Base-by-base conservation (phyloP, 495 filamentous ascomycete genomes). In the Talaromyces liani region DNA sequence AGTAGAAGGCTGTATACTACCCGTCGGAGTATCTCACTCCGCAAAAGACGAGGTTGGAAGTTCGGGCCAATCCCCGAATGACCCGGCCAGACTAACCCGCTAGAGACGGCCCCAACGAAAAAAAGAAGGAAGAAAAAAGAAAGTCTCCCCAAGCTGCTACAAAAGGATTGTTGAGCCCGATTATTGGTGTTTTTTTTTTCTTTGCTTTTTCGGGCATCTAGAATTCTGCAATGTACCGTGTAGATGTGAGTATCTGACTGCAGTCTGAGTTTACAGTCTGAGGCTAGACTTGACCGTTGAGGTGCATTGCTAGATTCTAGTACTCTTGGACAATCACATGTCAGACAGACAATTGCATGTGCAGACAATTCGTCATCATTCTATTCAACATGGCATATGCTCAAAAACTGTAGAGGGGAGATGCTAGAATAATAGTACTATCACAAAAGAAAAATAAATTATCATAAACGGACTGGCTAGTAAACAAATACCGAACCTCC, bases 391-490 rank as follows among this genome's bases (percentile, higher is more conserved):
- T n/a, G n/a, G n/a, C n/a, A n/a, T 36, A 36, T 45, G 39, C 45
- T 12, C n/a, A 20, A 49, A 49, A 45, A 45, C 39, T 18, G 18
- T 45, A 8, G 9, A 49, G 45, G 4, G n/a, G 16, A 49, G n/a
- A 49, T 20, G 39, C n/a, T 20, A 20, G 45, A 55, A 29, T 14
- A 56, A 22, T n/a, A 27, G 65, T 67, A 71, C 67, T 72, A 62
- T 61, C n/a, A 60, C 57, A 65, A 61, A 62, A 39, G 24, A 56
- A 18, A 27, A 18, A 27, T 31, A 16, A 54, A 63, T 72, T 80
- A 79, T 80, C 76, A 78, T 78, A 79, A 73, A 78, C 71, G 71
- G 74, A 70, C 65, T 72, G 67, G 75, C 70, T 70, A 64, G 72
- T 72, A 66, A 66, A 64, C 70, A 75, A 71, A 68, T 72, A 69